Evolutionary conservation across 176 grass and related monocot genomes (phyloP), one percentile per base, ranked within the genome.

Genomic region (Thinopyrum elongatum): DNA sequence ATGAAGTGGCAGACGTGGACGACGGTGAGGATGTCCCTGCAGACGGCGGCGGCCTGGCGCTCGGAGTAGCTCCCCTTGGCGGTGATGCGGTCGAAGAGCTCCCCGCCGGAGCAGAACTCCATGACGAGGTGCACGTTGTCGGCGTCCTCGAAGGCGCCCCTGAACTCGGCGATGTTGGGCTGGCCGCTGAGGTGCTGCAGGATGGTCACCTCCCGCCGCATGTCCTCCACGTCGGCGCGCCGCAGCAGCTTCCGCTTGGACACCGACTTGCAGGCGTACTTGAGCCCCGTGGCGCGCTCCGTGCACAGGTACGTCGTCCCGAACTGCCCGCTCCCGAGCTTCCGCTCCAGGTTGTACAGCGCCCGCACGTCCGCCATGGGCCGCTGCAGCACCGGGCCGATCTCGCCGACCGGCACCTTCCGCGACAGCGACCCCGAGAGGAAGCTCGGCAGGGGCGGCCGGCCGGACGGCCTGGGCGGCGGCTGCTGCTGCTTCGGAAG

Each of bases 1-100:
- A 97, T 94, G 86, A 97, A 97, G 79, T 97, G 95, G 74, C 92
- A 97, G 61, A 97, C 90, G 73, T 97, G 72, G 30, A 97, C 95
- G 80, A 86, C 92, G 51, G 76, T 93, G 84, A 94, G 81, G 58
- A 94, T 66, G 85, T 92, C 90, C 57, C 88, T 39, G 90, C 72
- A 94, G 17, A 94, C 81, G 21, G 70, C 84, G 16, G 95, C 92
- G 19, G 92, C 95, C 89, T 92, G 86, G 22, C 87, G 51, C 92
- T 97, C 92, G 14, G 86, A 80, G 86, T 94, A 97, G 84, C 13
- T 90, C 8, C 90, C 86, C 71, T 92, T 92, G 34, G 86, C 72
- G 0, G 84, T 92, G 87, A 97, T 97, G 74, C 92, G 86, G 84
- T 97, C 95, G 84, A 97, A 97, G 35, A 97, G 95, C 92, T 91